Evolutionary conservation across 495 filamentous ascomycete species (phyloP).

Genomic region (Geoglossum glabrum): DNA sequence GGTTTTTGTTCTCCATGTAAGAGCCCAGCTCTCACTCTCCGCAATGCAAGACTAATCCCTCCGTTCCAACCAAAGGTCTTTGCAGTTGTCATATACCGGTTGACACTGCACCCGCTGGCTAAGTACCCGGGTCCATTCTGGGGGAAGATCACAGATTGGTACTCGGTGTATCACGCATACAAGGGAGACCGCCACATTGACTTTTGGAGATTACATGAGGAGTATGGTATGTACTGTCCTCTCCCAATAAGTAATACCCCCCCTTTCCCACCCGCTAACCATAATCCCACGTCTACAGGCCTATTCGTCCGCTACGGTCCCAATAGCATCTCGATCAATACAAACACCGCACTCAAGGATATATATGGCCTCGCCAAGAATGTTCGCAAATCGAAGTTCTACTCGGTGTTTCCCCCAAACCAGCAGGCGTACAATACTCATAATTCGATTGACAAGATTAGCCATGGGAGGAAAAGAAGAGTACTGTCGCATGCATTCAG

Average conservation of each 20-base stretch:
- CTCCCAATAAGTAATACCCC: background rate
- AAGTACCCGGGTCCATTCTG: slow-evolving; percentile 15
- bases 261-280: background rate
- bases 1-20: too few species aligned
- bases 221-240: slow-evolving; percentile 9
- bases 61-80: background rate
- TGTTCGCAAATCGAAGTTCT: slow-evolving; percentile 43
- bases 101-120: slow-evolving; percentile 13
- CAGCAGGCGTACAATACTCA: slow-evolving; percentile 37
- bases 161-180: slow-evolving; percentile 13
- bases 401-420: slow-evolving; percentile 36
- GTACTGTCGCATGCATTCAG: slow-evolving; percentile 44
- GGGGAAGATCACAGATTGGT: slow-evolving; percentile 12
- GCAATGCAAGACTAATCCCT: background rate
- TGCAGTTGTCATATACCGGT: background rate
- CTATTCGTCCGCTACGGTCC: slow-evolving; percentile 39
- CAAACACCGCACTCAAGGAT: slow-evolving; percentile 31
- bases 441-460: slow-evolving; percentile 33
- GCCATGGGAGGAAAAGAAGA: slow-evolving; percentile 42
- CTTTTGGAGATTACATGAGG: slow-evolving; percentile 7
- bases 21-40: too few species aligned
- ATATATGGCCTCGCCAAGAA: slow-evolving; percentile 43
- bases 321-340: slow-evolving; percentile 38
- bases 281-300: slow-evolving; percentile 7
- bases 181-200: slow-evolving; percentile 12